Evolutionary conservation across 495 filamentous ascomycete species (phyloP).

Genomic region (Penicillium odoratum): DNA sequence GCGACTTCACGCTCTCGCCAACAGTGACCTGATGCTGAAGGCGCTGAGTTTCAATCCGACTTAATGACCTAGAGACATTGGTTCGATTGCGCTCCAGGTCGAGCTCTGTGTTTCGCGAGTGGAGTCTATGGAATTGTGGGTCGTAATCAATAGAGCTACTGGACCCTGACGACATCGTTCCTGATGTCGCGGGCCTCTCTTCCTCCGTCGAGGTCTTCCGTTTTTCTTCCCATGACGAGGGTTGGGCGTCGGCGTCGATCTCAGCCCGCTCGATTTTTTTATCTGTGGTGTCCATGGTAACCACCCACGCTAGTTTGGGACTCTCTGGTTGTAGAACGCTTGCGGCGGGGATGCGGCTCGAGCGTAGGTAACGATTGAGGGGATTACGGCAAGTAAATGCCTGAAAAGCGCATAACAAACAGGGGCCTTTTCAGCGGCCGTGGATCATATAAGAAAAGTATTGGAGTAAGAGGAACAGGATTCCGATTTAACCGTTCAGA

Average conservation of each 20-base stretch:
- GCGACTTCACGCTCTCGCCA: slow-evolving; percentile 35
- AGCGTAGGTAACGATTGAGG: neutral
- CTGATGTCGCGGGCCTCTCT: slow-evolving; percentile 24
- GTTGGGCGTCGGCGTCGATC: slow-evolving; percentile 11
- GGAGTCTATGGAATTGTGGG: slow-evolving; percentile 29
- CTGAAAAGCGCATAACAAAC: slow-evolving; percentile 11
- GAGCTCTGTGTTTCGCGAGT: slow-evolving; percentile 55
- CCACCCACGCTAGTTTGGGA: neutral
- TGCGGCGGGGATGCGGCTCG: slow-evolving; percentile 1
- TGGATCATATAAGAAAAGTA: slow-evolving; percentile 11
- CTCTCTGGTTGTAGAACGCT: neutral
- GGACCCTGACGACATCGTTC: slow-evolving; percentile 25
- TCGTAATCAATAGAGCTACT: slow-evolving; percentile 35
- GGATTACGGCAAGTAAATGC: neutral
- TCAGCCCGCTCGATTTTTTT: slow-evolving; percentile 16
- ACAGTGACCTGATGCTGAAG: slow-evolving; percentile 40
- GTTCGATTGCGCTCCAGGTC: slow-evolving; percentile 65
- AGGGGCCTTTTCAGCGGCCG: neutral
- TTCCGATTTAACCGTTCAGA: slow-evolving; percentile 26
- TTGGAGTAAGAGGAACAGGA: neutral
- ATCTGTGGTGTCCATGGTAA: slow-evolving; percentile 17
- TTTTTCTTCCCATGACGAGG: slow-evolving; percentile 20
- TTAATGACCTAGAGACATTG: slow-evolving; percentile 56
- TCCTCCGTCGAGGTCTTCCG: slow-evolving; percentile 7
- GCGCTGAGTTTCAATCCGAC: slow-evolving; percentile 62